Conservation (phyloP, 441 rosid species). For the Mallotus repandus region DNA sequence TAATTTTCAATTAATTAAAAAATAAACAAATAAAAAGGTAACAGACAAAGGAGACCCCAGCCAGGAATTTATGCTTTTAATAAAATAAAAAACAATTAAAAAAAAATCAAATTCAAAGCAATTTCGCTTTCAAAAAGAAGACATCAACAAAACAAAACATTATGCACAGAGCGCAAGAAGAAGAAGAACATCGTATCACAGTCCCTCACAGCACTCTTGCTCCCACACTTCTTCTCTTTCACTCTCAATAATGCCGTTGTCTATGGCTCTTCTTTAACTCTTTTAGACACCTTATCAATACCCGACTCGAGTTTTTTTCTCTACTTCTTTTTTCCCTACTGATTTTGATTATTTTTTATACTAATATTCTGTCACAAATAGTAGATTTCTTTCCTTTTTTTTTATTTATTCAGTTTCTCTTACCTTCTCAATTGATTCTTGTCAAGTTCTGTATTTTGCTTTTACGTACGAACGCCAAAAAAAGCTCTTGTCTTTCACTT, state of each 20-base stretch:
- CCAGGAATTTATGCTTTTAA: not conserved
- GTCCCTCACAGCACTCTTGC: too few relatives aligned
- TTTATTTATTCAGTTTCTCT: conserved; percentile 32
- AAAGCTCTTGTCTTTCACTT: not conserved
- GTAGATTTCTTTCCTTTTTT: not conserved
- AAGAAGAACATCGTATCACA: too few relatives aligned
- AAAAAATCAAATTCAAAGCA: conserved; percentile 6
- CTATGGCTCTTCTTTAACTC: not conserved
- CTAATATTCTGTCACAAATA: not conserved
- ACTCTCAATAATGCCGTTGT: conserved; percentile 19
- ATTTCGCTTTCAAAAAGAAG: not conserved
- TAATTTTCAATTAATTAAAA: too few relatives aligned
- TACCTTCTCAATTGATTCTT: too few relatives aligned
- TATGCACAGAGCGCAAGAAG: not conserved
- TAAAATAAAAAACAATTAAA: not conserved
- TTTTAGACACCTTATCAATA: not conserved
- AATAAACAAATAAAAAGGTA: not conserved
- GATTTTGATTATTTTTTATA: not conserved
- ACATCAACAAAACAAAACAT: not conserved
- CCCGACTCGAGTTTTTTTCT: conserved; percentile 2
- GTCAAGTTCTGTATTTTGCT: conserved; percentile 1
- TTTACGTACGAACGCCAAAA: too few relatives aligned
- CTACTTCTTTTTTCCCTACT: not conserved
- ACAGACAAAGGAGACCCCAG: conserved; percentile 2
- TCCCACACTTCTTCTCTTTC: not conserved